phyloP scores from a whole-genome alignment of 1,284 basidiomycete genomes.

The Irpex sp. region DNA sequence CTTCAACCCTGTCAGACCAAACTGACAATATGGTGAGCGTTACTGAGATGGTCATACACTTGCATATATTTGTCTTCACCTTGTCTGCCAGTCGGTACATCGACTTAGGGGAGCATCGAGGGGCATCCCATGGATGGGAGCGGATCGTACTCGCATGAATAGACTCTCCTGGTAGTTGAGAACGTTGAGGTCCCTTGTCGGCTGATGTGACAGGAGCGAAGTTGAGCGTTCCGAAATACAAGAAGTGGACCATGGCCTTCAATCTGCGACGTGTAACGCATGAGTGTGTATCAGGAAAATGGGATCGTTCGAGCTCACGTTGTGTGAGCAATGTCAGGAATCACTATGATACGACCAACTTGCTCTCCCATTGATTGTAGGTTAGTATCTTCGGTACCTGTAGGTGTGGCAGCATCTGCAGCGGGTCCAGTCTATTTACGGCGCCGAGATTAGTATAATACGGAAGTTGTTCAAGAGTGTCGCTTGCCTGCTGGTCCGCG shows the following conservation, averaged over 20 bases:
- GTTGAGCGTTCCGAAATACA: background rate
- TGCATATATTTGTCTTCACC: background rate
- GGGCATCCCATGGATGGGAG: background rate
- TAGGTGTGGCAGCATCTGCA: too few relatives aligned
- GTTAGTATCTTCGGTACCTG: too few relatives aligned
- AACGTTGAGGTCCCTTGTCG: too few relatives aligned
- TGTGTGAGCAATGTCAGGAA: background rate
- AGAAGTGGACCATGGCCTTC: background rate
- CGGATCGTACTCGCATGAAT: background rate
- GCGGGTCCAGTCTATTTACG: too few relatives aligned
- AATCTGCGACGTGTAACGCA: background rate
- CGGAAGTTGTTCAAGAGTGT: too few relatives aligned
- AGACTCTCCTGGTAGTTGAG: background rate
- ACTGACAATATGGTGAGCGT: constrained; percentile 10
- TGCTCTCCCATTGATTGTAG: background rate
- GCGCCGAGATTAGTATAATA: too few relatives aligned
- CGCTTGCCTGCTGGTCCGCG: too few relatives aligned
- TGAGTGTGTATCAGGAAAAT: background rate
- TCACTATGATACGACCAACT: background rate
- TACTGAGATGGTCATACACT: background rate
- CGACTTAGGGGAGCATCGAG: background rate
- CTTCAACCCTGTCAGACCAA: constrained; percentile 18
- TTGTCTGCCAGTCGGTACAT: background rate
- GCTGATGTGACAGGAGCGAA: background rate
- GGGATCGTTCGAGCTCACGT: background rate